phyloP scores from a whole-genome alignment of 306 rosid genomes.

The Acmispon strigosus region DNA sequence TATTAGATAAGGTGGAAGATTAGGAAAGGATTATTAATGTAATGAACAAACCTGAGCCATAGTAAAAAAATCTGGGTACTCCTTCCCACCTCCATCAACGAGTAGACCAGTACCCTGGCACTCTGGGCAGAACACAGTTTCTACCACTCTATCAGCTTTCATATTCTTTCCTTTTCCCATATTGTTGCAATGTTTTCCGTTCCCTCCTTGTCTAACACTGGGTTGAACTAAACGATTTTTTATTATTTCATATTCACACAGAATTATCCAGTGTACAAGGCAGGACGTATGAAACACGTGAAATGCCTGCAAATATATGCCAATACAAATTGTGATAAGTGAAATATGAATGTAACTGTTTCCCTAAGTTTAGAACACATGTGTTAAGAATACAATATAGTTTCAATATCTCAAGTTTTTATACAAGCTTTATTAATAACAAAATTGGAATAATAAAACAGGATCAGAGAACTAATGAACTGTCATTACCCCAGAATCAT shows the following conservation, averaged over 20 bases:
- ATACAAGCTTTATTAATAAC: not conserved
- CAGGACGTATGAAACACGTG: constrained; percentile 87
- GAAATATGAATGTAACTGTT: constrained; percentile 1
- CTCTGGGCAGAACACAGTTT: constrained; percentile 77
- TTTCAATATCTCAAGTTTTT: not conserved
- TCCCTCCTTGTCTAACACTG: constrained; percentile 39
- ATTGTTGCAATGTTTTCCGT: constrained; percentile 41
- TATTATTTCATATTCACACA: constrained; percentile 59
- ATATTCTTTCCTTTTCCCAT: constrained; percentile 32
- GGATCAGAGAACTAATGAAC: constrained; percentile 2
- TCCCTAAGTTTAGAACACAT: not conserved
- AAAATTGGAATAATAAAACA: not conserved
- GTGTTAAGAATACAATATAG: not conserved
- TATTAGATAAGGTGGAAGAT: not conserved
- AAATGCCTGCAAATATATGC: constrained; percentile 51
- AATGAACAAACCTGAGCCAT: constrained; percentile 57
- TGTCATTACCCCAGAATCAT: constrained; percentile 63
- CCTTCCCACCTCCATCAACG: constrained; percentile 46
- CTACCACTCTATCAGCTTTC: constrained; percentile 19
- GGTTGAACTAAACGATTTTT: constrained; percentile 35
- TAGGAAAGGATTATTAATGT: not conserved
- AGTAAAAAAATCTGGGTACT: constrained; percentile 32
- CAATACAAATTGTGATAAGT: not conserved
- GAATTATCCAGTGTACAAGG: constrained; percentile 75
- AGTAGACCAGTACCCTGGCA: constrained; percentile 77